Conservation (phyloP, 495 filamentous ascomycete species). For the Friedmanniomyces endolithicus region DNA sequence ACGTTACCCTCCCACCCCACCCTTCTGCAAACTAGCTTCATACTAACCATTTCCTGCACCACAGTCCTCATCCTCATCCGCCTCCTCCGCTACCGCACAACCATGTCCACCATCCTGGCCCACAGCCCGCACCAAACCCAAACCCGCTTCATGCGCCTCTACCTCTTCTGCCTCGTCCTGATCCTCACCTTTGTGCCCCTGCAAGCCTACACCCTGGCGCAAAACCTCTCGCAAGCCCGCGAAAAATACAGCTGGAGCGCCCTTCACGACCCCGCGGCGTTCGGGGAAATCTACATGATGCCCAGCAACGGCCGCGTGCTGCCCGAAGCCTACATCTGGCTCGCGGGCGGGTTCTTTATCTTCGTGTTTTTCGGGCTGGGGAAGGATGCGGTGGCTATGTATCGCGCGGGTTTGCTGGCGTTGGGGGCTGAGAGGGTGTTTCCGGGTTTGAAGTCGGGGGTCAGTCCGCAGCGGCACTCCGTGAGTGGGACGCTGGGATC, state of each 20-base stretch:
- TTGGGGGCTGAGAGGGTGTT: conserved; percentile 13
- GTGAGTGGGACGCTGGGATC: conserved; percentile 4
- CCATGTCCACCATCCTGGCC: conserved; percentile 47
- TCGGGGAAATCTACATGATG: conserved; percentile 49
- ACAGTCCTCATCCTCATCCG: conserved; percentile 54
- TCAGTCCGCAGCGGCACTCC: neutral
- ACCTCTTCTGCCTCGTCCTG: conserved; percentile 56
- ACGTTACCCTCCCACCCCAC: too few species aligned
- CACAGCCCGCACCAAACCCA: conserved; percentile 49
- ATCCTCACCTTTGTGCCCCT: conserved; percentile 55
- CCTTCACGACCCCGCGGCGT: conserved; percentile 42
- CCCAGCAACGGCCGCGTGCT: conserved; percentile 43
- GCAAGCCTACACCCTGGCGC: conserved; percentile 46
- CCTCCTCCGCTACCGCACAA: conserved; percentile 50
- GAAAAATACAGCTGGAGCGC: conserved; percentile 42
- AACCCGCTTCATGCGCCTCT: conserved; percentile 66
- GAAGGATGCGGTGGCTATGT: conserved; percentile 60
- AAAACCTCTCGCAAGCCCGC: conserved; percentile 24
- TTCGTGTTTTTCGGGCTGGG: conserved; percentile 77
- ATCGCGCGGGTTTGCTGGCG: conserved; percentile 41
- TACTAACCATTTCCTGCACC: too few species aligned
- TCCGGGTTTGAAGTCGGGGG: conserved; percentile 5
- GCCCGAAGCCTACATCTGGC: conserved; percentile 56
- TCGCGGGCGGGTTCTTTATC: conserved; percentile 46
- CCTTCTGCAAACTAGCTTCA: too few species aligned